phyloP scores from a whole-genome alignment of 2,329 filamentous ascomycete genomes.

The Aspergillus texensis region DNA sequence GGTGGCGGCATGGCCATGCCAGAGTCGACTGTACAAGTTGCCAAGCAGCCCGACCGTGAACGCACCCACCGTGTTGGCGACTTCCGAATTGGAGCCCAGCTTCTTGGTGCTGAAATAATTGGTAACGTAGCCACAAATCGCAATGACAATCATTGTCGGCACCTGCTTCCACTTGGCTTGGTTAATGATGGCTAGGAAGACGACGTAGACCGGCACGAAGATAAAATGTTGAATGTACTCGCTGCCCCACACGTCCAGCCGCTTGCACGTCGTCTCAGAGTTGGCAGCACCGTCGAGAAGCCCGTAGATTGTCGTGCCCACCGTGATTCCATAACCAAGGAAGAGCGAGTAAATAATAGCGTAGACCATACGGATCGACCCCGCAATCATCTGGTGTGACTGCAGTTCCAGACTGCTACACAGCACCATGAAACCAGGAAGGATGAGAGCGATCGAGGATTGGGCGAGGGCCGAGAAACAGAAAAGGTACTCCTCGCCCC shows the following conservation, averaged over 20 bases:
- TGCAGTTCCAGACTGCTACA: constrained; percentile 68
- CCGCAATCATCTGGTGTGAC: constrained; percentile 68
- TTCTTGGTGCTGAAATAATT: constrained; percentile 71
- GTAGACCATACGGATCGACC: constrained; percentile 73
- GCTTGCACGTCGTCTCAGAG: constrained; percentile 45
- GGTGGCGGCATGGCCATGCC: constrained; percentile 78
- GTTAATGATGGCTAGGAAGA: constrained; percentile 76
- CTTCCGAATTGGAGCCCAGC: constrained; percentile 71
- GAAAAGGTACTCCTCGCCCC: constrained; percentile 50
- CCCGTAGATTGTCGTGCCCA: constrained; percentile 66
- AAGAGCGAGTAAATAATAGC: constrained; percentile 74
- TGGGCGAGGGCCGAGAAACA: constrained; percentile 73
- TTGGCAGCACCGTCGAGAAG: constrained; percentile 60
- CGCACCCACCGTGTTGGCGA: constrained; percentile 76
- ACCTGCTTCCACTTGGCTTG: constrained; percentile 78
- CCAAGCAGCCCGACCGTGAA: constrained; percentile 74
- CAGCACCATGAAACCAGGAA: constrained; percentile 68
- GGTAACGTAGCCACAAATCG: constrained; percentile 71
- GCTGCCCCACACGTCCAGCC: constrained; percentile 34
- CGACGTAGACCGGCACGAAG: constrained; percentile 72
- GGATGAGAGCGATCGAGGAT: constrained; percentile 72
- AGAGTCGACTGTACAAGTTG: constrained; percentile 71
- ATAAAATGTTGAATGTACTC: constrained; percentile 59
- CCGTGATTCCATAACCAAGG: constrained; percentile 72
- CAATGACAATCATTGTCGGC: constrained; percentile 73